Conservation (phyloP, 2,329 filamentous ascomycete genomes). For the Neofusicoccum kwambonambiense region DNA sequence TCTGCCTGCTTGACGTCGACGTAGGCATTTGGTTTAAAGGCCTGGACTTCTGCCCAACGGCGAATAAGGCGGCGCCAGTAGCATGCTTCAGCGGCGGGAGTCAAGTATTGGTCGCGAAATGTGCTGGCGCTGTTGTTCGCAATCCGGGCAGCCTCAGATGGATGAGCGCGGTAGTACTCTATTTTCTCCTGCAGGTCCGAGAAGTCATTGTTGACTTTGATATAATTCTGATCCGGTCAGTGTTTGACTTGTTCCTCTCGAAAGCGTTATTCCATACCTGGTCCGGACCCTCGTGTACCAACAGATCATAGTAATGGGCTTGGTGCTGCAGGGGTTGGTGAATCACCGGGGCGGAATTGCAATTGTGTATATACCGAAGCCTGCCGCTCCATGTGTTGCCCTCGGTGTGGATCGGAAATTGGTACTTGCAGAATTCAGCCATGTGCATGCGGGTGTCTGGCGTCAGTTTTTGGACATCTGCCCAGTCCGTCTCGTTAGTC, state of each 20-base stretch:
- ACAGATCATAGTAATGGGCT: constrained; percentile 49
- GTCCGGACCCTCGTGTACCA: constrained; percentile 42
- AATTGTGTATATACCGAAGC: constrained; percentile 35
- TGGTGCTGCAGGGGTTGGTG: constrained; percentile 48
- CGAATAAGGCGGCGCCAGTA: constrained; percentile 53
- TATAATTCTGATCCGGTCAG: constrained; percentile 44
- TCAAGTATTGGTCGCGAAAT: constrained; percentile 55
- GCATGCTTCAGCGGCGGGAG: constrained; percentile 55
- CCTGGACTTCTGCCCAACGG: constrained; percentile 5
- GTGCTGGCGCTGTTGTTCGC: constrained; percentile 48
- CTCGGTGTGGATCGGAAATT: constrained; percentile 24
- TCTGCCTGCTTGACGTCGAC: not conserved
- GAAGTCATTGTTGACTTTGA: constrained; percentile 49
- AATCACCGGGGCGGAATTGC: constrained; percentile 47
- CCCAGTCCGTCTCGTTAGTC: constrained; percentile 27
- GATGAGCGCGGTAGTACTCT: constrained; percentile 44
- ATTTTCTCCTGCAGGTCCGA: constrained; percentile 39
- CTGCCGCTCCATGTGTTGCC: constrained; percentile 34
- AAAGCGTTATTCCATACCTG: not conserved
- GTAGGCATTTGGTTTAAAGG: constrained; percentile 2
- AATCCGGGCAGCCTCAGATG: constrained; percentile 47
- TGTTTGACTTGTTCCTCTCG: not conserved
- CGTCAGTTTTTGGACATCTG: constrained; percentile 27
- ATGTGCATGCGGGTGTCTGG: constrained; percentile 23
- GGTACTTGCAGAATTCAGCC: constrained; percentile 26